Conservation (phyloP, 2,329 filamentous ascomycete genomes). For the Exutisphaerella laricina region DNA sequence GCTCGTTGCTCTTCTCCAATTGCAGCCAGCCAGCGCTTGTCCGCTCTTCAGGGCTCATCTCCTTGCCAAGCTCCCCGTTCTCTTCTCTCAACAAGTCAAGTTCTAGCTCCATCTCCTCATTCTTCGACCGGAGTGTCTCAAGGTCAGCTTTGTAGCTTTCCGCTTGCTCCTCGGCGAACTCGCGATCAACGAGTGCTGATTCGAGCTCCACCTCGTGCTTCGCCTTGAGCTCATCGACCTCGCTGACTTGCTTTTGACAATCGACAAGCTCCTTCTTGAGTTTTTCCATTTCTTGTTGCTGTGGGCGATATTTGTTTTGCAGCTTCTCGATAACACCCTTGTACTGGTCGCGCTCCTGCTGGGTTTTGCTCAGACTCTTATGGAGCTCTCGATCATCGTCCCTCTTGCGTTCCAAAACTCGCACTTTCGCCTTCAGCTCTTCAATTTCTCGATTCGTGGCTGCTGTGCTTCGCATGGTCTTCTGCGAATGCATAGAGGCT, state of each 20-base stretch:
- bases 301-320: constrained; percentile 79
- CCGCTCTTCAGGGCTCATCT: constrained; percentile 83
- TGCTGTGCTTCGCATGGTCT: constrained; percentile 41
- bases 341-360: constrained; percentile 70
- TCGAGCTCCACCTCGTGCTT: constrained; percentile 84
- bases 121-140: constrained; percentile 66
- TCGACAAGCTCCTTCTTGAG: constrained; percentile 74
- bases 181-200: constrained; percentile 79
- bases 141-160: constrained; percentile 77
- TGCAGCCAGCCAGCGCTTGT: constrained; percentile 84
- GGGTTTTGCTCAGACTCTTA: constrained; percentile 68
- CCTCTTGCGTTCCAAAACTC: constrained; percentile 80
- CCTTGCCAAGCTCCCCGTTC: constrained; percentile 74
- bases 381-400: constrained; percentile 79
- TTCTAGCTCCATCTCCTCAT: constrained; percentile 82
- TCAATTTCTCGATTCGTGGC: constrained; percentile 66
- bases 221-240: constrained; percentile 67
- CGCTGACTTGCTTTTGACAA: constrained; percentile 61
- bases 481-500: constrained; percentile 29
- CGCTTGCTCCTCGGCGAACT: constrained; percentile 92
- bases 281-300: constrained; percentile 72
- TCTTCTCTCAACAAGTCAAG: constrained; percentile 82
- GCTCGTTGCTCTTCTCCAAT: constrained; percentile 84
- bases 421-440: constrained; percentile 80
- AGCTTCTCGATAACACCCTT: constrained; percentile 85